Conservation (phyloP, 1,284 basidiomycete species). For the Papiliotrema flavescens region DNA sequence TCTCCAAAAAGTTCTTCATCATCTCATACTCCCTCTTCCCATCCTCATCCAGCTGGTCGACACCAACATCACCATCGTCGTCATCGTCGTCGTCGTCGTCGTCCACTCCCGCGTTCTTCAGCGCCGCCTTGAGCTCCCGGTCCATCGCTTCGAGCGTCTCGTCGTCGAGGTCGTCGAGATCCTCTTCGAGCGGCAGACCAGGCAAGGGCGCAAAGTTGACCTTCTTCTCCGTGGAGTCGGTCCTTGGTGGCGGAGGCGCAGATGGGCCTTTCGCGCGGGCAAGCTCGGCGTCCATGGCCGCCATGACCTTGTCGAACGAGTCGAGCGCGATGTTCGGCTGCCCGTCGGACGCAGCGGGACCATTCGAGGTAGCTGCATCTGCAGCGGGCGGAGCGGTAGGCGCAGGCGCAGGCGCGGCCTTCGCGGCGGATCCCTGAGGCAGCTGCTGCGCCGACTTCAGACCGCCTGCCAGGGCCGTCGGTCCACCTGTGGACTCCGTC, state of each 20-base stretch:
- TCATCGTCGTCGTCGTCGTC: constrained; percentile 54
- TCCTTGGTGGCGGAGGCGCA: not conserved
- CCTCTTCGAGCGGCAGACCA: constrained; percentile 40
- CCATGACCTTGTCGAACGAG: constrained; percentile 91
- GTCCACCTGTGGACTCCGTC: not conserved
- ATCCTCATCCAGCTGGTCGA: constrained; percentile 32
- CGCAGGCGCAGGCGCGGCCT: not conserved
- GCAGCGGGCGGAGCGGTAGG: not conserved
- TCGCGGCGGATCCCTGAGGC: not conserved
- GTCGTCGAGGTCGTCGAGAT: constrained; percentile 53
- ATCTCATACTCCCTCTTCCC: constrained; percentile 72
- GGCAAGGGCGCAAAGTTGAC: constrained; percentile 20
- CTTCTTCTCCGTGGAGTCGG: not conserved
- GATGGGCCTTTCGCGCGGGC: constrained; percentile 28
- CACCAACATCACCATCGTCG: constrained; percentile 47
- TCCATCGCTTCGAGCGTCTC: constrained; percentile 28
- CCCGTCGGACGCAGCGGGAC: not conserved
- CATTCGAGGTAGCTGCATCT: not conserved
- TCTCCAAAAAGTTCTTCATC: constrained; percentile 93
- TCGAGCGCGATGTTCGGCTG: constrained; percentile 63
- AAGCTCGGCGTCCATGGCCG: constrained; percentile 84
- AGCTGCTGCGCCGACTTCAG: constrained; percentile 1
- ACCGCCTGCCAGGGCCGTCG: not conserved
- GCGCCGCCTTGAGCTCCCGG: constrained; percentile 5
- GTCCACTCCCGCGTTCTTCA: constrained; percentile 38